phyloP scores from a whole-genome alignment of 768 basidiomycete species.

The Lyophyllum decastes region DNA sequence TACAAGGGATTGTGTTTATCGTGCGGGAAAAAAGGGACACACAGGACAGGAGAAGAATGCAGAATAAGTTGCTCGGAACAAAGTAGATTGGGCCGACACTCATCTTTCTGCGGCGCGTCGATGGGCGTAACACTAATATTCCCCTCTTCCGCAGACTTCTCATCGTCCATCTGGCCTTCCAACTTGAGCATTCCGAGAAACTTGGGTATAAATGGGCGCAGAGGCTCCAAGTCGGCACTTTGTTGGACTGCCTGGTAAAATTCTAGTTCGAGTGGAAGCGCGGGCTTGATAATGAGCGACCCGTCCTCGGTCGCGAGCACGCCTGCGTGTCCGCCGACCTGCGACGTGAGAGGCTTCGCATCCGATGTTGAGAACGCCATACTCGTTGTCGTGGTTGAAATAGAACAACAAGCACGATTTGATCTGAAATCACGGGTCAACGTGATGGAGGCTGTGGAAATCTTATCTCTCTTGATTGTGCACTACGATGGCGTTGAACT shows the following conservation, averaged over 20 bases:
- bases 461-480: neutral
- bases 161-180: slow-evolving; percentile 56
- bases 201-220: slow-evolving; percentile 66
- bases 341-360: slow-evolving; percentile 19
- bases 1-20: slow-evolving; percentile 65
- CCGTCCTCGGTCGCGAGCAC: slow-evolving; percentile 73
- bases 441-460: neutral
- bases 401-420: neutral
- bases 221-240: slow-evolving; percentile 38
- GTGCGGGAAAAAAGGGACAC: neutral
- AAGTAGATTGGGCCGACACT: slow-evolving; percentile 1
- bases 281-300: slow-evolving; percentile 81
- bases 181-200: slow-evolving; percentile 81
- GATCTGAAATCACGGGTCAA: no score
- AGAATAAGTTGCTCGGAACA: neutral
- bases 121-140: slow-evolving; percentile 16
- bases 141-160: slow-evolving; percentile 19
- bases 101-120: slow-evolving; percentile 19
- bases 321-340: slow-evolving; percentile 84
- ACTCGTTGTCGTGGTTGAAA: neutral
- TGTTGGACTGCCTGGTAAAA: slow-evolving; percentile 67
- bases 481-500: slow-evolving; percentile 17
- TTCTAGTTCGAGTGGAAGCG: slow-evolving; percentile 58
- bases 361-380: slow-evolving; percentile 4
- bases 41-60: neutral